These are phyloP conservation scores for Eragrostis nindensis DNA, from an alignment of 176 grass and related monocot genomes.

Conservation along the genomic window DNA sequence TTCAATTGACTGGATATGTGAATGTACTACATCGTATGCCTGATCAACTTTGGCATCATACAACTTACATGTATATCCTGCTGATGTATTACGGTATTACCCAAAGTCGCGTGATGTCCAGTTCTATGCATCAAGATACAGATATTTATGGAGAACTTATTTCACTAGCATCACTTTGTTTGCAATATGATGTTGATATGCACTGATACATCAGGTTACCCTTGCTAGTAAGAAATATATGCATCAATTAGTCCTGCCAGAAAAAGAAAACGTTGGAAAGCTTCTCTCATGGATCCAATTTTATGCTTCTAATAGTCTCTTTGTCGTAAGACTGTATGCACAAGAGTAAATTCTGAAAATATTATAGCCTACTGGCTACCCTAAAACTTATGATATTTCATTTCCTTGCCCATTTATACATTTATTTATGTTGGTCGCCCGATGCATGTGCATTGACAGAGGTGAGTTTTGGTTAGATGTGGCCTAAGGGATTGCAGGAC, in stretches of 20 bases:
- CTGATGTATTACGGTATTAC: background rate
- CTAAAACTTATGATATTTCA: conserved; percentile 11
- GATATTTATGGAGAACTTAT: background rate
- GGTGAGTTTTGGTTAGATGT: background rate
- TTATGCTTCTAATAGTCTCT: background rate
- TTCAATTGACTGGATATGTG: background rate
- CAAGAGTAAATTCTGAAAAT: background rate
- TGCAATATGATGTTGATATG: background rate
- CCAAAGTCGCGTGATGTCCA: background rate
- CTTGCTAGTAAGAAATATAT: background rate
- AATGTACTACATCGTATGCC: background rate
- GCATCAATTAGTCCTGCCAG: background rate
- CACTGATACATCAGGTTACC: background rate
- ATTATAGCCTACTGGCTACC: background rate
- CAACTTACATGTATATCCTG: conserved; percentile 35
- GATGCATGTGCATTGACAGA: background rate
- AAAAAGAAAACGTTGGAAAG: background rate
- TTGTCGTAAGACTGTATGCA: background rate
- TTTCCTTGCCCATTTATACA: background rate
- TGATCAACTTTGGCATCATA: conserved; percentile 9
- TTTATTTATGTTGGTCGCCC: conserved; percentile 21
- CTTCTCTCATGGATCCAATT: background rate
- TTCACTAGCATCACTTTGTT: background rate
- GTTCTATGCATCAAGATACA: conserved; percentile 2
- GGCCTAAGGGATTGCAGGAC: background rate